Percentiles rank a stretch among this genome's conserved stretches.
Conservation (phyloP, 805 yeast genomes). For the Saccharomycopsis oosterbeekiorum region DNA sequence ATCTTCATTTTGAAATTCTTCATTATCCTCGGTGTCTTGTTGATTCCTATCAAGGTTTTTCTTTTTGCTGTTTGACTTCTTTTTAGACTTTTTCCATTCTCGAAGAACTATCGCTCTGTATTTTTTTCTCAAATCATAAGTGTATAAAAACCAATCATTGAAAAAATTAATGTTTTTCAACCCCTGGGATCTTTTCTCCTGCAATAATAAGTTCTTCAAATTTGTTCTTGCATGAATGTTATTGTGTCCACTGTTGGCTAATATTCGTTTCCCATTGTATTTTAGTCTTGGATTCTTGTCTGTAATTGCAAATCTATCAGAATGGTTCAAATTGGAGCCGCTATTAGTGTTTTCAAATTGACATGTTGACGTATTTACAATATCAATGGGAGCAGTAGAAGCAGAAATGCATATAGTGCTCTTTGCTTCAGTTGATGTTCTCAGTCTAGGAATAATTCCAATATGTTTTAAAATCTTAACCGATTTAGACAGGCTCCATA, state of each 20-base stretch:
- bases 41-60: background rate
- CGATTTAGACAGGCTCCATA: conserved; percentile 9
- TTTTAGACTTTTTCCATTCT: conserved; percentile 10
- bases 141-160: conserved; percentile 4
- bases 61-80: background rate
- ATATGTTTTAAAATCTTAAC: conserved; percentile 2
- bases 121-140: conserved; percentile 8
- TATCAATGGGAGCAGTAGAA: background rate
- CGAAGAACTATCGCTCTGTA: conserved; percentile 8
- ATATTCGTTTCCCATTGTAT: background rate
- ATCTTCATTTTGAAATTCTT: background rate
- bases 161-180: conserved; percentile 4
- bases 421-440: background rate
- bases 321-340: background rate
- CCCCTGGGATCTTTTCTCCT: conserved; percentile 1
- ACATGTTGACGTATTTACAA: background rate
- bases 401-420: background rate
- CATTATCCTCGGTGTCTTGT: background rate
- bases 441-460: conserved; percentile 4
- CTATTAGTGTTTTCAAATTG: background rate
- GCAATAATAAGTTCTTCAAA: background rate
- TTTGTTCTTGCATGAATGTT: background rate
- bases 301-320: background rate
- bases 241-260: background rate
- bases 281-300: background rate